Evolutionary conservation across 768 basidiomycete genomes (phyloP).

Genomic region (Jaapia argillacea): DNA sequence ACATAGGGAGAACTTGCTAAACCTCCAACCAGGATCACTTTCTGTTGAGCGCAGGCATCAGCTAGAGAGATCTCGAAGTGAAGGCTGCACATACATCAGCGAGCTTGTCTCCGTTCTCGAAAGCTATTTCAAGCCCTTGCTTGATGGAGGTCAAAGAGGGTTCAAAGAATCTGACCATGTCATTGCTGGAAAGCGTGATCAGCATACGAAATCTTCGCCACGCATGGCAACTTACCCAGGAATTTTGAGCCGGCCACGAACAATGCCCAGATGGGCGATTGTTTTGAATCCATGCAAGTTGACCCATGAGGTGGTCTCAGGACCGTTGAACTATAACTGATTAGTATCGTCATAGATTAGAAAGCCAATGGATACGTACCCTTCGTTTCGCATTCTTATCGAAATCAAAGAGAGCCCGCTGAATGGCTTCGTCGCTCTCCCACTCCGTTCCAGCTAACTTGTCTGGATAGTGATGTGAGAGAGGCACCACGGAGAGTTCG

Average conservation of each 20-base stretch:
- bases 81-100: constrained; percentile 8
- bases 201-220: neutral
- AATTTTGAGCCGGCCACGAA: constrained; percentile 12
- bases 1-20: constrained; percentile 20
- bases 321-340: constrained; percentile 8
- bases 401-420: constrained; percentile 10
- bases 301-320: constrained; percentile 9
- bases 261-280: constrained; percentile 9
- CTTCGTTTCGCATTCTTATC: constrained; percentile 15
- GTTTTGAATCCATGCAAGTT: constrained; percentile 11
- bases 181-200: neutral
- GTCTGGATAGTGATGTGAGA: neutral
- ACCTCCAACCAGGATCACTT: constrained; percentile 21
- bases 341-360: neutral
- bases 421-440: constrained; percentile 10
- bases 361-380: constrained; percentile 2
- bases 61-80: neutral
- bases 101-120: constrained; percentile 11
- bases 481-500: neutral
- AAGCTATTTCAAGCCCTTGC: constrained; percentile 12
- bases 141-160: constrained; percentile 9
- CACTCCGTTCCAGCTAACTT: constrained; percentile 11
- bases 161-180: constrained; percentile 13
- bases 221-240: constrained; percentile 3
- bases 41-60: constrained; percentile 8